Conservation (phyloP, 1,284 basidiomycete genomes). For the Ustilago curta region DNA sequence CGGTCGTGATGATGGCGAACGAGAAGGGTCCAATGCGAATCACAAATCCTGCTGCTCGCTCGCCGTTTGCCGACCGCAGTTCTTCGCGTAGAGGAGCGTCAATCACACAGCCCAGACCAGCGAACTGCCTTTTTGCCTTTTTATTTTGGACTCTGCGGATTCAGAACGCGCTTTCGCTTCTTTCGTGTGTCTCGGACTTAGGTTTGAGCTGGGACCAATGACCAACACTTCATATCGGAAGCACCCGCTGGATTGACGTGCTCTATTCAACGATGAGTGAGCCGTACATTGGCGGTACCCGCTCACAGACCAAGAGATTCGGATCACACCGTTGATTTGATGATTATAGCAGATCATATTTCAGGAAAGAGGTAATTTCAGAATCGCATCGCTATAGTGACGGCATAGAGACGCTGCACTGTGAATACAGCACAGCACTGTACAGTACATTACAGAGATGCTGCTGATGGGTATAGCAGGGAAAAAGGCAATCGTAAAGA, state of each 20-base stretch:
- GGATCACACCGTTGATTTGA: background rate
- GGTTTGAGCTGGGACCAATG: background rate
- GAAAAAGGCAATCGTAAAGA: slow-evolving; percentile 10
- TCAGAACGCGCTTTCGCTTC: background rate
- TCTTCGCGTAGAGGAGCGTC: slow-evolving; percentile 17
- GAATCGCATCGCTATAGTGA: slow-evolving; percentile 12
- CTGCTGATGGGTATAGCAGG: slow-evolving; percentile 34
- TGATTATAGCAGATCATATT: slow-evolving; percentile 3
- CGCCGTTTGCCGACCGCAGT: background rate
- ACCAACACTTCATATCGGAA: slow-evolving; percentile 3
- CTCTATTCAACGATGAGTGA: background rate
- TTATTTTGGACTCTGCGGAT: background rate
- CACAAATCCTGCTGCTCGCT: background rate
- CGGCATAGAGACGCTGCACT: background rate
- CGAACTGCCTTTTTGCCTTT: slow-evolving; percentile 3
- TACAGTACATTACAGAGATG: slow-evolving; percentile 6
- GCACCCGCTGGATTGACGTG: background rate
- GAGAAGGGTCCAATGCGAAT: slow-evolving; percentile 10
- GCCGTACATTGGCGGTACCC: background rate
- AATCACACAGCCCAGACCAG: background rate
- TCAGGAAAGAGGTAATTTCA: background rate
- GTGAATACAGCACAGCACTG: too few relatives aligned
- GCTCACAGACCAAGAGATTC: background rate
- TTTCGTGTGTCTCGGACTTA: slow-evolving; percentile 16
- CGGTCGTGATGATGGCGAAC: background rate